Evolutionary conservation across 2,329 filamentous ascomycete genomes (phyloP), one percentile per base, ranked within the genome.

Genomic region (Arthrinium puccinioides): DNA sequence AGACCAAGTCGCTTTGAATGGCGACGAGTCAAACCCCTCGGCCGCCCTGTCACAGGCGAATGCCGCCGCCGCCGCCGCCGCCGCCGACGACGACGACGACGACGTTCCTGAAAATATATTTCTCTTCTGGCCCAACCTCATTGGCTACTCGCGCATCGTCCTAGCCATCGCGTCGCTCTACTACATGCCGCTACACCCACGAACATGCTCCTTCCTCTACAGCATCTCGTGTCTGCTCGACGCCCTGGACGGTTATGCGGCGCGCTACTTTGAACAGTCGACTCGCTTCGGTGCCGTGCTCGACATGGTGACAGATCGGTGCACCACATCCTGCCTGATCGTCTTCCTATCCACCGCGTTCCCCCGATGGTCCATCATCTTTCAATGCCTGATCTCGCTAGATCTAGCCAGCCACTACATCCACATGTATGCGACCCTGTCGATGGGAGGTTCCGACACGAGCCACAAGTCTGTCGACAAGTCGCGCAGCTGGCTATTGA

Each of bases 131-230:
- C 85, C 86, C 21, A 90, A 90, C 54, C 69, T 90, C 26, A 89
- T 90, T 51, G 85, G 85, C 49, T 90, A 90, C 62, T 72, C 67
- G 40, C 81, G 86, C 53, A 83, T 92, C 55, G 66, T 90, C 46
- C 76, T 90, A 48, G 88, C 89, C 51, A 69, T 96, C 53, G 87
- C 85, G 32, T 96, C 92, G 20, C 80, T 98, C 48, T 95, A 97
- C 70, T 98, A 96, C 70, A 98, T 98, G 92, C 90, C 92, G 36
- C 78, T 97, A 37, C 92, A 98, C 62, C 90, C 90, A n/a, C 84
- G 90, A 53, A 95, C 89, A 25, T 97, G 90, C 67, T 89, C 86
- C 41, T 63, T 89, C 34, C 78, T 94, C 38, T 98, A 98, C 72
- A 90, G 82, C 58, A 69, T 98, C 41, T 97, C 90, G 19, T 97